Base-by-base conservation (phyloP, 2,329 filamentous ascomycete genomes). In the Fusarium secorum region DNA sequence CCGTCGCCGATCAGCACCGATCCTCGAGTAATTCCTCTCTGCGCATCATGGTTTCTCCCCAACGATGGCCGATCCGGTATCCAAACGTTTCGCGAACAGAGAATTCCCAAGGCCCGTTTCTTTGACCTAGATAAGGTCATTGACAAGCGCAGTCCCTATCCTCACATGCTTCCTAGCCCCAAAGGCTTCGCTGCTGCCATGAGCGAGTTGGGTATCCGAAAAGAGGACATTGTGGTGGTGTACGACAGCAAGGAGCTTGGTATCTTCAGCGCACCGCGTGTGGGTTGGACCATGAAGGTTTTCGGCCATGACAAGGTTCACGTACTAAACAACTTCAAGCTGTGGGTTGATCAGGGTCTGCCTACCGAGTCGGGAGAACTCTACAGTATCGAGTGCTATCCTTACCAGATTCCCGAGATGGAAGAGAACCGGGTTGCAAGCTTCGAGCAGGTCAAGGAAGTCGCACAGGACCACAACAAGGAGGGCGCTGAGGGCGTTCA, bases 91-190 rank as follows among this genome's bases (percentile, higher is more conserved):
- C 88, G 90, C 73, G 88, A 93, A 78, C 89, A 90, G 78, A 93
- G 94, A 76, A 96, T 99, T 70, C 95, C 95, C 26, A 90, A 91
- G 77, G 92, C 96, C 3, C 92, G 94, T 35, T 99, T 98, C 88
- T 99, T 99, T 81, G 95, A 99, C 81, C 87, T 99, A 58, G 96
- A 99, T 82, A 93, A 90, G 76, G 88, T 97, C 78, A 94, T 96
- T 77, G 95, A 99, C 81, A 90, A 90, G 72, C 89, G 90, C 74
- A 97, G 92, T 60, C 92, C 93, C 3, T 98, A 97, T 79, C 95
- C 96, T 11, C 96, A 99, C 80, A 99, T 99, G 96, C 89, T 99
- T 5, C 96, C 96, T 5, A 91, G 88, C 11, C 86, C 93, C 39
- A 90, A 93, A 76, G 87, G 89, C 55, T 98, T 99, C 78, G 93